Conservation (phyloP, 2,329 filamentous ascomycete species). For the Cytospora chrysosperma region DNA sequence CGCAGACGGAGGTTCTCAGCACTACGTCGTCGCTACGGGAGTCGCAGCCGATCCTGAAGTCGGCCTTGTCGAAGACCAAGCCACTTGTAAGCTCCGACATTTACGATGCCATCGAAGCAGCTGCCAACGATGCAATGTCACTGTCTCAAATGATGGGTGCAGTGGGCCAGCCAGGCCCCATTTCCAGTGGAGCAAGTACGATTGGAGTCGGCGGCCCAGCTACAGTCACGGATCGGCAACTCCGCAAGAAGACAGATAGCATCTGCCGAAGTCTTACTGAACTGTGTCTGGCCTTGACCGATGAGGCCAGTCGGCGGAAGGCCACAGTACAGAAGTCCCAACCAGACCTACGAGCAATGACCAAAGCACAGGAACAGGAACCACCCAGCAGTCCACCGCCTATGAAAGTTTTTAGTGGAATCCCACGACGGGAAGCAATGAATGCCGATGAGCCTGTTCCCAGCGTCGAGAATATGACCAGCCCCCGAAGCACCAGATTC, state of each 20-base stretch:
- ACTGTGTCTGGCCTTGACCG: conserved; percentile 79
- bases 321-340: conserved; percentile 26
- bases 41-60: conserved; percentile 74
- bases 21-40: conserved; percentile 46
- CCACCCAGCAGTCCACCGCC: conserved; percentile 45
- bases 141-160: conserved; percentile 77
- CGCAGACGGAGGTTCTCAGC: conserved; percentile 44
- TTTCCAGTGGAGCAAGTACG: conserved; percentile 64
- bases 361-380: conserved; percentile 24
- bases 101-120: conserved; percentile 76
- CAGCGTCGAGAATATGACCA: conserved; percentile 38
- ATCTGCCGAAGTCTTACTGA: conserved; percentile 92
- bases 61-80: conserved; percentile 78
- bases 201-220: conserved; percentile 49
- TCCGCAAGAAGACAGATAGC: conserved; percentile 86
- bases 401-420: conserved; percentile 39
- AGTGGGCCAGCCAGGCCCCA: conserved; percentile 65
- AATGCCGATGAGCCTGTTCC: conserved; percentile 40
- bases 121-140: conserved; percentile 76
- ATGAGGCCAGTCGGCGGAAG: conserved; percentile 47
- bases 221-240: conserved; percentile 72
- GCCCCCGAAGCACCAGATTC: conserved; percentile 49
- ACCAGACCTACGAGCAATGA: conserved; percentile 26
- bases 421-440: conserved; percentile 41
- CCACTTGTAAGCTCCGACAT: conserved; percentile 67